Base-by-base conservation (phyloP, 2,329 filamentous ascomycete genomes). In the Botrytis tulipae region DNA sequence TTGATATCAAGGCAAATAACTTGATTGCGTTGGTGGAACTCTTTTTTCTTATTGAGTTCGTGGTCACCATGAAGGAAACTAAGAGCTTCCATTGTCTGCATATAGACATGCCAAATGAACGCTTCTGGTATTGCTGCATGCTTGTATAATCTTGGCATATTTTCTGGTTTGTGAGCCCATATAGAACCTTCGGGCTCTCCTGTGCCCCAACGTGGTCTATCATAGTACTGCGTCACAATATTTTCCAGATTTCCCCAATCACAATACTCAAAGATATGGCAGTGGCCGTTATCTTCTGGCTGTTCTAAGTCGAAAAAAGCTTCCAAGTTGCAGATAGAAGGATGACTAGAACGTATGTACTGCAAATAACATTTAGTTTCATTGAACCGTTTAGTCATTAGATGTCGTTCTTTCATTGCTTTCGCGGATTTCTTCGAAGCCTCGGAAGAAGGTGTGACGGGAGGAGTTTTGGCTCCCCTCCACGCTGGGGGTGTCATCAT, bases 321-420 rank as follows among this genome's bases (percentile, higher is more conserved):
- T 69, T 69, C 66, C 20, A 69, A 14, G 20, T 40, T 69, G n/a
- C 66, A 69, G 35, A 69, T 44, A 20, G 2, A 54, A 44, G 48
- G 66, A 57, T 69, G 66, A 16, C 66, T 32, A 40, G 46, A 54
- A 40, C 51, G 46, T 40, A 69, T 69, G 40, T 69, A 59, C 14
- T 32, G 32, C 66, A 69, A 29, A 29, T 69, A 69, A n/a, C 66
- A 69, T 59, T 69, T 54, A 8, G 66, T 69, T 59, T 69, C 66
- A 57, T 40, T 42, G 25, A 59, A 59, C 7, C 66, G 25, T 59
- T 69, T 69, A 40, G 66, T 59, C 37, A 59, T 22, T 12, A 69
- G 32, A 42, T 66, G 29, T 16, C 63, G 44, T 48, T 48, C 29
- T 66, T 22, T 48, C 63, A 66, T 66, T 48, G 16, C 42, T 32